Conservation (phyloP, 441 rosid species). For the Jatropha podagrica region DNA sequence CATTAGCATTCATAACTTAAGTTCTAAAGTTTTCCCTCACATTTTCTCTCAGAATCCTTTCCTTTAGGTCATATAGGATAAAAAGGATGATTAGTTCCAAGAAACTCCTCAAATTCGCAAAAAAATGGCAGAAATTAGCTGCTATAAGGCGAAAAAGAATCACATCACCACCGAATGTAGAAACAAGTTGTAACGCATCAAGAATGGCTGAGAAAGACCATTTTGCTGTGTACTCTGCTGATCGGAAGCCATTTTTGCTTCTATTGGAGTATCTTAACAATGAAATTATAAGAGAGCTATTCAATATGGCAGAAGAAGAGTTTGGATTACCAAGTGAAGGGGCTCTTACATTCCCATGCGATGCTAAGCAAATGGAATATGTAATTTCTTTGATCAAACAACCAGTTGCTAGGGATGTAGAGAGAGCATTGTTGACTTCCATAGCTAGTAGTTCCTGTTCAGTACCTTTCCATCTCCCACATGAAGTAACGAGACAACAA, state of each 20-base stretch:
- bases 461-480: neutral
- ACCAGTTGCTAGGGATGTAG: neutral
- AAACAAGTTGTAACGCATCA: neutral
- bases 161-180: neutral
- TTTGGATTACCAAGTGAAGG: slow-evolving; percentile 15
- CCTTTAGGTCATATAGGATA: neutral
- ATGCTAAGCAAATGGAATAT: slow-evolving; percentile 13
- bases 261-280: slow-evolving; percentile 13
- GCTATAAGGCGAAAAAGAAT: neutral
- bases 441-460: slow-evolving; percentile 5
- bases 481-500: neutral
- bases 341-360: slow-evolving; percentile 9
- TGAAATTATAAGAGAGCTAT: slow-evolving; percentile 6
- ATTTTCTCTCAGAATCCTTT: neutral
- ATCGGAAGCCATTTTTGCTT: slow-evolving; percentile 9
- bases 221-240: slow-evolving; percentile 11
- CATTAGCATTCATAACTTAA: neutral
- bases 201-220: slow-evolving; percentile 12
- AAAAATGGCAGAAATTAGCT: slow-evolving; percentile 15
- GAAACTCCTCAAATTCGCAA: slow-evolving; percentile 2
- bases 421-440: neutral
- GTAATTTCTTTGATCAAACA: slow-evolving; percentile 17
- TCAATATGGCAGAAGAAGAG: slow-evolving; percentile 14
- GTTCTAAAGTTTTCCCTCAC: neutral
- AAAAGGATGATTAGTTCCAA: slow-evolving; percentile 4